Conservation (phyloP, 768 basidiomycete species). For the Lactarius evosmus region DNA sequence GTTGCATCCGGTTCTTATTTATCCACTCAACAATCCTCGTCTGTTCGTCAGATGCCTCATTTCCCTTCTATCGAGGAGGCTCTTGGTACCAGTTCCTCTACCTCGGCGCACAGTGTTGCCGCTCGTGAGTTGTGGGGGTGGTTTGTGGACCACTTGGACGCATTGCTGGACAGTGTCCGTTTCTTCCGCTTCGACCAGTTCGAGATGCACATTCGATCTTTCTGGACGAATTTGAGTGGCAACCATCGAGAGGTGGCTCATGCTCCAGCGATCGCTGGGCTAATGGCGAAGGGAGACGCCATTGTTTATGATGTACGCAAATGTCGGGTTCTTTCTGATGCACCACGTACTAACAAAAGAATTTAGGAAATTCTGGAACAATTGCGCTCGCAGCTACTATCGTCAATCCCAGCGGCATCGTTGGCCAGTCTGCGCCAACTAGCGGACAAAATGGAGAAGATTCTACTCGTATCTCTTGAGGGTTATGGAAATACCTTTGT, state of each 20-base stretch:
- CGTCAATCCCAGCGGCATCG: conserved; percentile 64
- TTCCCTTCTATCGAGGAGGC: conserved; percentile 89
- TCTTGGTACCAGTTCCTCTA: conserved; percentile 60
- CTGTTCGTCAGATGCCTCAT: conserved; percentile 72
- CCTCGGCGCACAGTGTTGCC: conserved; percentile 72
- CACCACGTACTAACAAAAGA: conserved; percentile 26
- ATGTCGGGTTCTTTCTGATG: conserved; percentile 12
- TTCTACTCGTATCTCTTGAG: conserved; percentile 74
- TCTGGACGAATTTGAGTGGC: conserved; percentile 75
- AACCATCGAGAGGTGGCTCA: conserved; percentile 86
- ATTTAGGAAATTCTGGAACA: conserved; percentile 81
- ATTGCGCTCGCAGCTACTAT: conserved; percentile 80
- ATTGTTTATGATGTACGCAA: conserved; percentile 85
- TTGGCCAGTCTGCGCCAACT: conserved; percentile 72
- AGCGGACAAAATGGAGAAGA: conserved; percentile 90
- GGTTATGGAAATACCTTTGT: conserved; percentile 86
- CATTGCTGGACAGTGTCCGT: conserved; percentile 72
- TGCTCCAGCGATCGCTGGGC: conserved; percentile 79
- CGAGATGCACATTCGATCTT: conserved; percentile 79
- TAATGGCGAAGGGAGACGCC: conserved; percentile 89
- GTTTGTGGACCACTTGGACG: conserved; percentile 90
- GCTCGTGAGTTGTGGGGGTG: conserved; percentile 88
- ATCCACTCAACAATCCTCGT: conserved; percentile 49
- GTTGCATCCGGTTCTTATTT: conserved; percentile 43
- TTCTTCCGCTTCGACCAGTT: conserved; percentile 85